Evolutionary conservation across 768 basidiomycete species (phyloP).

Genomic region (Tremella yokohamensis): DNA sequence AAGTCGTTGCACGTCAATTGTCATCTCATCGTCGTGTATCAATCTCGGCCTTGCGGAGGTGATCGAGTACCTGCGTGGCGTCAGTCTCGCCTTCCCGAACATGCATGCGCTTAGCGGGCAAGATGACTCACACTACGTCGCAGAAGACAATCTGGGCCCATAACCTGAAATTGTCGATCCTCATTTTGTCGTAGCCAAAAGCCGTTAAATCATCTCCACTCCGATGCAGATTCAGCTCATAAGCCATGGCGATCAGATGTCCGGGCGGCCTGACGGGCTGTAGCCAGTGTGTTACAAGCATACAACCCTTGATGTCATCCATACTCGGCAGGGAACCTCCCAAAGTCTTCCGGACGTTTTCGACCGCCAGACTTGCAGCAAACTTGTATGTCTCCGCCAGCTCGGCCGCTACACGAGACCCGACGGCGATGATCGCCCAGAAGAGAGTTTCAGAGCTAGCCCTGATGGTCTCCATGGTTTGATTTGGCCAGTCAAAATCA

Average conservation of each 20-base stretch:
- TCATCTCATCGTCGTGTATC: not conserved
- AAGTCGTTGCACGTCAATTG: not conserved
- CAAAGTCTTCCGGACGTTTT: not conserved
- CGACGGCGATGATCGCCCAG: not conserved
- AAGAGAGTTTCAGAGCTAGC: not conserved
- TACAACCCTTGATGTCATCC: not conserved
- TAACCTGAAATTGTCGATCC: not conserved
- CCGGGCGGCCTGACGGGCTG: not conserved
- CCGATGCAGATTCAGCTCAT: not conserved
- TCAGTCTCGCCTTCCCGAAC: too few relatives aligned
- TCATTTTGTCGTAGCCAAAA: not conserved
- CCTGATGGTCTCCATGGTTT: not conserved
- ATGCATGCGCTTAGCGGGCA: not conserved
- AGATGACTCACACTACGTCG: not conserved
- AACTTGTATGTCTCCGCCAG: not conserved
- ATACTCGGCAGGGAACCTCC: not conserved
- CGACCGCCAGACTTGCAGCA: not conserved
- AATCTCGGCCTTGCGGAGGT: not conserved
- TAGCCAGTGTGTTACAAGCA: not conserved
- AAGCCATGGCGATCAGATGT: not conserved
- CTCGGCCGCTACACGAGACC: not conserved
- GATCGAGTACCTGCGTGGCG: not conserved
- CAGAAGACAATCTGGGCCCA: constrained; percentile 2
- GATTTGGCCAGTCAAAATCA: not conserved
- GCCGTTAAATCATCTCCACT: not conserved